Evolutionary conservation across 2,329 filamentous ascomycete genomes (phyloP), one percentile per base, ranked within the genome.

Genomic region (Colletotrichum chrysophilum): DNA sequence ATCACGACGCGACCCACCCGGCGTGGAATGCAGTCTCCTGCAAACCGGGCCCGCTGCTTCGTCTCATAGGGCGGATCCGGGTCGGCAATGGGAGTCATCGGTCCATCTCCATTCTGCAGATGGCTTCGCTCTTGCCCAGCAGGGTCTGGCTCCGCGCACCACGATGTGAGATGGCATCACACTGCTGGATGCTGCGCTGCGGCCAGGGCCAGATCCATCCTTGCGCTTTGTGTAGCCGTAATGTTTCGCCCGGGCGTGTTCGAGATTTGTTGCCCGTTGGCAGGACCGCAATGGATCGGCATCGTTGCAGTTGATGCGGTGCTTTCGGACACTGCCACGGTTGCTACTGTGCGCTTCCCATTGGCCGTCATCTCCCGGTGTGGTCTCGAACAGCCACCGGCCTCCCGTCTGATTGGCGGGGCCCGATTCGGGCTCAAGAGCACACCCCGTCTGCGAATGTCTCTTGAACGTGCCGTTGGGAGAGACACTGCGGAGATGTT

Each of bases 11-110:
- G 79, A 78, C 76, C 77, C 70, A 61, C 77, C 71, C 67, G 77
- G 70, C 71, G 58, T 77, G 77, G 77, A 79, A 79, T 80, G 79
- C 78, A 80, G 76, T 73, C 70, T 77, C 72, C 68, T 82, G 80
- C 80, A 80, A 69, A 74, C 72, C 68, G 70, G 73, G 66, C 43
- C 66, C 77, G 66, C 70, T 60, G 75, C 43, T 71, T 65, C 30
- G 70, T 78, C 74, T 78, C 75, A 80, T 78, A 80, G 80, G 80
- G 68, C 78, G 77, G 76, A 69, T 62, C 72, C 77, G 71, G 76
- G 61, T 70, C 76, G 76, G 70, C 76, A 76, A 69, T 77, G 75
- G 73, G 78, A 80, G 78, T 81, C 79, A 80, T 80, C 55, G 55
- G 26, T 58, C 43, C 38, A 64, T 73, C 70, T 68, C 56, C 38